A percentile compares a stretch with the other conserved stretches of the same genome.
Conservation (phyloP, 1,139 yeast genomes). For the Wickerhamomyces sp. region DNA sequence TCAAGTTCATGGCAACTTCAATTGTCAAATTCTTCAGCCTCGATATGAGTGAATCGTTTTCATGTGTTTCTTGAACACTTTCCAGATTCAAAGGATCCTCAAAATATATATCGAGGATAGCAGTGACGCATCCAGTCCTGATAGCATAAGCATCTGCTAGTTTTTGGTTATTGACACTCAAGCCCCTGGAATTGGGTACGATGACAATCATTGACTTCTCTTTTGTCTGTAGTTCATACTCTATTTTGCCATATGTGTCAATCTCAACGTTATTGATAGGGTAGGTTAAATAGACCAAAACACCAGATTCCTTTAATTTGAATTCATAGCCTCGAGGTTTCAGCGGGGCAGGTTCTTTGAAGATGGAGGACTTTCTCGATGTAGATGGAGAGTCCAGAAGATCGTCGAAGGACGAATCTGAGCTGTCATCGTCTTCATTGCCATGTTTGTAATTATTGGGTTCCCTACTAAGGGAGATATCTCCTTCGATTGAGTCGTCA, state of each 20-base stretch:
- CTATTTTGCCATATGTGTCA: slow-evolving; percentile 21
- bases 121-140: slow-evolving; percentile 23
- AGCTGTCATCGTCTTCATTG: slow-evolving; percentile 1
- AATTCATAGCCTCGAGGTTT: slow-evolving; percentile 21
- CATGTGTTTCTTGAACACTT: slow-evolving; percentile 5
- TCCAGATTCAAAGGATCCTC: slow-evolving; percentile 15
- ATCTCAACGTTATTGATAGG: slow-evolving; percentile 15
- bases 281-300: slow-evolving; percentile 20
- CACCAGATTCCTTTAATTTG: slow-evolving; percentile 11
- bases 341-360: slow-evolving; percentile 10
- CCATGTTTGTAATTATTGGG: background rate
- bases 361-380: slow-evolving; percentile 13
- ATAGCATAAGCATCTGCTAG: slow-evolving; percentile 23
- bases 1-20: slow-evolving; percentile 29
- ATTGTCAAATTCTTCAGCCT: slow-evolving; percentile 29
- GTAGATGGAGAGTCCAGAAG: slow-evolving; percentile 8
- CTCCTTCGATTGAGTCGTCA: slow-evolving; percentile 21
- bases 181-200: slow-evolving; percentile 19
- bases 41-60: slow-evolving; percentile 21
- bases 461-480: slow-evolving; percentile 14
- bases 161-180: slow-evolving; percentile 20
- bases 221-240: slow-evolving; percentile 19
- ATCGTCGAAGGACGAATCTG: slow-evolving; percentile 18
- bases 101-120: slow-evolving; percentile 19
- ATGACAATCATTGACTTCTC: slow-evolving; percentile 24